A percentile compares a stretch with the other conserved stretches of the same genome.
These are phyloP conservation scores for Podospora bellae-mahoneyi DNA, from an alignment of 495 filamentous ascomycete genomes.

Conservation along the genomic window DNA sequence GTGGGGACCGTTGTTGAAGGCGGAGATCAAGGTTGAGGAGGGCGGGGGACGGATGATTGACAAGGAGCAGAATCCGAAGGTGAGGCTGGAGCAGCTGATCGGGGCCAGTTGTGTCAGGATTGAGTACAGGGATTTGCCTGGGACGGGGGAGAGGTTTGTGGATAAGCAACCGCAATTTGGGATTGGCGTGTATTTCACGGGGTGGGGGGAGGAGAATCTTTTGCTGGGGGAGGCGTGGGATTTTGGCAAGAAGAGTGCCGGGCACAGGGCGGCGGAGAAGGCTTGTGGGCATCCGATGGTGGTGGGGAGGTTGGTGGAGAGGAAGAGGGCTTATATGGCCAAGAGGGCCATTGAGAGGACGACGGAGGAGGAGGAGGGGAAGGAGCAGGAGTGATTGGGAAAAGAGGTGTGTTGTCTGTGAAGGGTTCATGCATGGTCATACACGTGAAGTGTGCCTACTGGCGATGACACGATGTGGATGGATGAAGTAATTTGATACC, in stretches of 20 bases:
- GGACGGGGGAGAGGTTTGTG: neutral
- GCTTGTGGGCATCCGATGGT: slow-evolving; percentile 60
- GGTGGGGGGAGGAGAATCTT: slow-evolving; percentile 65
- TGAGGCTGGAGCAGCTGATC: slow-evolving; percentile 54
- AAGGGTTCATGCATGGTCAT: too few species aligned
- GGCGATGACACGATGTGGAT: too few species aligned
- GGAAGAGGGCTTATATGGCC: slow-evolving; percentile 43
- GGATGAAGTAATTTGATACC: too few species aligned
- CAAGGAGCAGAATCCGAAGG: slow-evolving; percentile 38
- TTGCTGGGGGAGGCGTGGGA: slow-evolving; percentile 67
- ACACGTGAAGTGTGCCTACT: too few species aligned
- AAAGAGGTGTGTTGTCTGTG: neutral
- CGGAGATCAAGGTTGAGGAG: slow-evolving; percentile 37
- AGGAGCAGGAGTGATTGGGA: neutral
- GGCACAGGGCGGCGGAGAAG: slow-evolving; percentile 62
- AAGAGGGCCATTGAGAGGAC: slow-evolving; percentile 21
- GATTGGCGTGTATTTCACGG: slow-evolving; percentile 68
- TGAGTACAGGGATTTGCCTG: slow-evolving; percentile 58
- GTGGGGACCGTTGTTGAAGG: slow-evolving; percentile 53
- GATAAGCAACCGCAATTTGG: slow-evolving; percentile 35
- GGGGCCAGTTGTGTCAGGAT: slow-evolving; percentile 56
- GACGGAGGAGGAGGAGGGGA: slow-evolving; percentile 11
- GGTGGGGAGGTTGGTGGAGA: slow-evolving; percentile 52
- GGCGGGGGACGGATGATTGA: slow-evolving; percentile 23
- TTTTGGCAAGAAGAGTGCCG: slow-evolving; percentile 68